phyloP scores from a whole-genome alignment of 768 basidiomycete genomes.

The Fibroporia radiculosa region DNA sequence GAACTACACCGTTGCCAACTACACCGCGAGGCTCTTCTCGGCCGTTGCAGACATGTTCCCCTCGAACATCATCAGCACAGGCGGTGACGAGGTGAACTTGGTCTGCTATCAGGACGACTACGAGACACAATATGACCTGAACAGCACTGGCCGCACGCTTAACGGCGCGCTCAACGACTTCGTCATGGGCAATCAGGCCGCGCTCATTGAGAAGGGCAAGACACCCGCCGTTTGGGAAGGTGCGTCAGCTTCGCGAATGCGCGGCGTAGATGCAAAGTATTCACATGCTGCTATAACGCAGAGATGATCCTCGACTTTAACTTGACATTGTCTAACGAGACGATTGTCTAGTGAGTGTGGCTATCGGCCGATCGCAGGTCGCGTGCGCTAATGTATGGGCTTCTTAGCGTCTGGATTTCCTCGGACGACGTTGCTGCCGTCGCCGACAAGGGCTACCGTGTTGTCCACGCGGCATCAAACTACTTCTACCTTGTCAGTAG shows the following conservation, averaged over 20 bases:
- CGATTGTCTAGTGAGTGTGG: conserved; percentile 52
- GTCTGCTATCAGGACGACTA: conserved; percentile 32
- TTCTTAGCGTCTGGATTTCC: conserved; percentile 75
- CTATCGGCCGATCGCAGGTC: too few species aligned
- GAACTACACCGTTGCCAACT: conserved; percentile 23
- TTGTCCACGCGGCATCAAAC: conserved; percentile 67
- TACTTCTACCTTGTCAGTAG: conserved; percentile 64
- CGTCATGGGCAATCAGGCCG: conserved; percentile 26
- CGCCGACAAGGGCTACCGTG: conserved; percentile 46
- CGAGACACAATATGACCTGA: conserved; percentile 25
- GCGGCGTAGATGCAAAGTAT: neutral
- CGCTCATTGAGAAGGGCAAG: conserved; percentile 29
- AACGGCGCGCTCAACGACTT: conserved; percentile 33
- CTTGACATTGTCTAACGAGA: conserved; percentile 27
- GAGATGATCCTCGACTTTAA: conserved; percentile 19
- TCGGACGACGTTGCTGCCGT: conserved; percentile 53
- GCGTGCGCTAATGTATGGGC: too few species aligned
- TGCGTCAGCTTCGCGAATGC: conserved; percentile 7
- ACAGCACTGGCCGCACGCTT: conserved; percentile 27
- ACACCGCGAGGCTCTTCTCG: conserved; percentile 26
- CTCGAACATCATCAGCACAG: conserved; percentile 33
- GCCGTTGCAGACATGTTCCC: conserved; percentile 24
- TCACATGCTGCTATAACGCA: neutral
- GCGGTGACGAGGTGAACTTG: conserved; percentile 42
- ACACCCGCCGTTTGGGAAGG: conserved; percentile 44